Percentiles rank a stretch among this genome's conserved stretches.
Conservation (phyloP, 2,329 filamentous ascomycete genomes). For the Neonectria sp. region DNA sequence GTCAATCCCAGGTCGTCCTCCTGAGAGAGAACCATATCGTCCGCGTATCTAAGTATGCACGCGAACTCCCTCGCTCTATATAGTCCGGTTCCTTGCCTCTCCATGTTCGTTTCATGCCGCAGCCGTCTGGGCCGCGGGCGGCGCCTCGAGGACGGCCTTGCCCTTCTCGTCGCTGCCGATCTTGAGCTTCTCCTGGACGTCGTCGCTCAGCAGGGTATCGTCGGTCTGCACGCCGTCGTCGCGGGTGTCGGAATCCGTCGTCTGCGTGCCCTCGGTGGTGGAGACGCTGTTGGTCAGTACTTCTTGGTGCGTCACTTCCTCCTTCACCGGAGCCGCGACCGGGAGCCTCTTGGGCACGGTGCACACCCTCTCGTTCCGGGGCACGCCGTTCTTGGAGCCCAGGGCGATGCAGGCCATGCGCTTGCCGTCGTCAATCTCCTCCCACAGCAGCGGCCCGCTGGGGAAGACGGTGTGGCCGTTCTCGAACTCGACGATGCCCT, state of each 20-base stretch:
- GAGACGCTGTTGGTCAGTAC: conserved; percentile 47
- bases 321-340: conserved; percentile 18
- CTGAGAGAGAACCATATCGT: not conserved
- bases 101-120: conserved; percentile 24
- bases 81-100: not conserved
- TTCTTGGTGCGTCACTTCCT: not conserved
- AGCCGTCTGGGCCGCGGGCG: conserved; percentile 29
- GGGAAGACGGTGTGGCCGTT: conserved; percentile 68
- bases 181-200: conserved; percentile 52
- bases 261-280: conserved; percentile 50
- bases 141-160: conserved; percentile 20
- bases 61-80: conserved; percentile 27
- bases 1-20: not conserved
- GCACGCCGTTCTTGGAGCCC: conserved; percentile 62
- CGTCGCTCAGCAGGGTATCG: conserved; percentile 46
- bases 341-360: conserved; percentile 62
- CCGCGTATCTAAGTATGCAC: not conserved
- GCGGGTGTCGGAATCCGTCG: conserved; percentile 36
- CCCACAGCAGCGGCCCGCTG: conserved; percentile 71
- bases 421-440: conserved; percentile 60
- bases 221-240: conserved; percentile 50
- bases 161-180: conserved; percentile 47
- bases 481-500: conserved; percentile 66
- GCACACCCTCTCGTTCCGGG: conserved; percentile 65
- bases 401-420: conserved; percentile 68